Percentiles rank a stretch among this genome's conserved stretches.
These are phyloP conservation scores for Yamadazyma aaseri DNA, from an alignment of 1,139 yeast species.

Conservation along the genomic window DNA sequence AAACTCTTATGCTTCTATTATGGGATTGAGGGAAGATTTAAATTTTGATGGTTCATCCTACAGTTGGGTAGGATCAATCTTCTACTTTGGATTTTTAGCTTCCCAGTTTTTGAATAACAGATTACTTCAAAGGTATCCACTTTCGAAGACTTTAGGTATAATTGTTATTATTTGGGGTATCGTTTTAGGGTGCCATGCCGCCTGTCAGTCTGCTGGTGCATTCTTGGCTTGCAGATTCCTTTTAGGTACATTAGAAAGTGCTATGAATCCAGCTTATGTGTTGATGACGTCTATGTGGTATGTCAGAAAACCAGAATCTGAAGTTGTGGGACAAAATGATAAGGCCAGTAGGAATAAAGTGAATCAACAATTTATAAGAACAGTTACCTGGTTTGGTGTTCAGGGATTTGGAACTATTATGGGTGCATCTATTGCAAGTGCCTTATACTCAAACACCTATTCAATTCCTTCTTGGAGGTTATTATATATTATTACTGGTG, in stretches of 20 bases:
- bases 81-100: slow-evolving; percentile 49
- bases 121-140: slow-evolving; percentile 33
- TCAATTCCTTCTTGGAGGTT: slow-evolving; percentile 27
- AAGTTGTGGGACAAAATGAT: slow-evolving; percentile 5
- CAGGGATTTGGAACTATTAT: slow-evolving; percentile 10
- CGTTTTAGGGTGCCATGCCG: slow-evolving; percentile 22
- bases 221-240: slow-evolving; percentile 24
- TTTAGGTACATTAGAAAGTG: slow-evolving; percentile 53
- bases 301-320: slow-evolving; percentile 7
- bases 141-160: slow-evolving; percentile 20
- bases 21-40: slow-evolving; percentile 50
- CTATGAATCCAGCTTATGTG: slow-evolving; percentile 53
- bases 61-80: slow-evolving; percentile 54
- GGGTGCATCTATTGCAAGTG: slow-evolving; percentile 21
- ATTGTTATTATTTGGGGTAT: slow-evolving; percentile 26
- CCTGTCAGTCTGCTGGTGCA: slow-evolving; percentile 21
- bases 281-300: slow-evolving; percentile 29
- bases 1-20: slow-evolving; percentile 55
- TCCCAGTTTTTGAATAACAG: slow-evolving; percentile 45
- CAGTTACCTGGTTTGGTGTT: slow-evolving; percentile 16
- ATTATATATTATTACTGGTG: slow-evolving; percentile 25
- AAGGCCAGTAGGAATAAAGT: slow-evolving; percentile 2
- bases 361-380: slow-evolving; percentile 18
- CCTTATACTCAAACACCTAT: slow-evolving; percentile 14
- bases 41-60: slow-evolving; percentile 48